Evolutionary conservation across 106 monocot genomes (phyloP).

Genomic region (Platanthera zijinensis): DNA sequence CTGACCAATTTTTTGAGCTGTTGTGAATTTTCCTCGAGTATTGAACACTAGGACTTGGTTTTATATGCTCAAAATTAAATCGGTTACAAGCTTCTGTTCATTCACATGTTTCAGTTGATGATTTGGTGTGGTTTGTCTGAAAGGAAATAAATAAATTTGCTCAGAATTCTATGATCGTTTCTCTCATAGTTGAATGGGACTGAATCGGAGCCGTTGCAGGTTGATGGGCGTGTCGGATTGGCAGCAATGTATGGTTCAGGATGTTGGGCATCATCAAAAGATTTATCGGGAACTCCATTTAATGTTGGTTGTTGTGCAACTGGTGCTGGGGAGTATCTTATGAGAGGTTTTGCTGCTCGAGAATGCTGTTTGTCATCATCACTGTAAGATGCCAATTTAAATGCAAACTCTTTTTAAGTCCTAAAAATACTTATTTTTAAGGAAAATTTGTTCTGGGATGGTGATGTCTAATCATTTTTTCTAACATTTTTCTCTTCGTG

Average conservation of each 20-base stretch:
- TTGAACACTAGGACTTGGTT: not conserved
- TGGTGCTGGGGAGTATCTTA: conserved; percentile 88
- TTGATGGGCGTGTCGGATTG: conserved; percentile 96
- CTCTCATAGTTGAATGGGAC: not conserved
- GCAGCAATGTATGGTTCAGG: conserved; percentile 94
- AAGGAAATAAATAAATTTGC: not conserved
- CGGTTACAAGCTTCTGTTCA: not conserved
- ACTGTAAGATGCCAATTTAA: conserved; percentile 39
- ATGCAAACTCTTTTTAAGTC: not conserved
- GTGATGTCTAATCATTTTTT: not conserved
- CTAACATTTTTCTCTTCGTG: not conserved
- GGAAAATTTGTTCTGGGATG: not conserved
- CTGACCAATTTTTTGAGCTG: not conserved
- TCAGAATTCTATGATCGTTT: not conserved
- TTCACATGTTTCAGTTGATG: not conserved
- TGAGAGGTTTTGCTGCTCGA: conserved; percentile 87
- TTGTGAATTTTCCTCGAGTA: not conserved
- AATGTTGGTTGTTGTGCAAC: conserved; percentile 85
- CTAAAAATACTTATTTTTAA: not conserved
- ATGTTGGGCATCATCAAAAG: conserved; percentile 93
- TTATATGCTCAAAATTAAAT: not conserved
- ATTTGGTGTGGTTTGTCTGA: not conserved
- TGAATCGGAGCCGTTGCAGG: conserved; percentile 18
- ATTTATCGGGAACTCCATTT: conserved; percentile 67
- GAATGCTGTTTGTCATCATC: conserved; percentile 84